A percentile compares a stretch with the other conserved stretches of the same genome.
phyloP scores from a whole-genome alignment of 164 flowering plant genomes.

The Cinnamomum chago region DNA sequence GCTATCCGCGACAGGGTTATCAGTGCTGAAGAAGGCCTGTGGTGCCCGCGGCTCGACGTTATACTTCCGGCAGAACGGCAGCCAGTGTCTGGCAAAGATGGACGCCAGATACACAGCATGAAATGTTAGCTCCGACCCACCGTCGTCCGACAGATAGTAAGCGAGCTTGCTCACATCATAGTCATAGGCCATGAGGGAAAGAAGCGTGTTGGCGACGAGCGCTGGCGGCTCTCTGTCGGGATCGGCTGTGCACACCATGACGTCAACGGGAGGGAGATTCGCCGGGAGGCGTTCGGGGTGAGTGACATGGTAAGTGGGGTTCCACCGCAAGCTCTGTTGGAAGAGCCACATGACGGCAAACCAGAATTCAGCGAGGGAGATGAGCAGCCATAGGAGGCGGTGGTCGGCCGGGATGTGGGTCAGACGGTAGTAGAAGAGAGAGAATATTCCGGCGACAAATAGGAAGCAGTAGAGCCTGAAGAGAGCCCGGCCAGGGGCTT shows the following conservation, averaged over 20 bases:
- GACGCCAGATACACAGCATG: conserved; percentile 25
- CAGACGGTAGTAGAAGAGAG: conserved; percentile 25
- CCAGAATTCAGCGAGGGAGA: conserved; percentile 25
- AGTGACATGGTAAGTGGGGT: conserved; percentile 17
- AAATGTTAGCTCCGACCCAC: conserved; percentile 27
- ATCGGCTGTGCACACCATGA: conserved; percentile 27
- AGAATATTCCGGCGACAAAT: conserved; percentile 13
- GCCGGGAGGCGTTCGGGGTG: conserved; percentile 14
- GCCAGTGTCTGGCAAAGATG: conserved; percentile 16
- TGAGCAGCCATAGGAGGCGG: conserved; percentile 14
- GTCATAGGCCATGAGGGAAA: conserved; percentile 27
- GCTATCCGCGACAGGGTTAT: not conserved
- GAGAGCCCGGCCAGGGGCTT: conserved; percentile 15
- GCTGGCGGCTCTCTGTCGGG: conserved; percentile 26
- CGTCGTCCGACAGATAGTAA: conserved; percentile 28
- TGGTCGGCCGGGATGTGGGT: conserved; percentile 13
- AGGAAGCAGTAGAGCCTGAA: conserved; percentile 22
- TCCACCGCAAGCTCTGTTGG: conserved; percentile 29
- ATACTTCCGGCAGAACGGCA: conserved; percentile 28
- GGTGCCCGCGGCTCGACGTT: conserved; percentile 20
- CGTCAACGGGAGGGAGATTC: conserved; percentile 22
- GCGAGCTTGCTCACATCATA: conserved; percentile 20
- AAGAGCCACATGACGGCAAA: conserved; percentile 23
- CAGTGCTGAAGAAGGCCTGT: conserved; percentile 14
- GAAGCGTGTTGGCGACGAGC: conserved; percentile 24